Percentiles rank a stretch among this genome's conserved stretches.
Conservation (phyloP, 1,284 basidiomycete species). For the Heterobasidion irregulare region DNA sequence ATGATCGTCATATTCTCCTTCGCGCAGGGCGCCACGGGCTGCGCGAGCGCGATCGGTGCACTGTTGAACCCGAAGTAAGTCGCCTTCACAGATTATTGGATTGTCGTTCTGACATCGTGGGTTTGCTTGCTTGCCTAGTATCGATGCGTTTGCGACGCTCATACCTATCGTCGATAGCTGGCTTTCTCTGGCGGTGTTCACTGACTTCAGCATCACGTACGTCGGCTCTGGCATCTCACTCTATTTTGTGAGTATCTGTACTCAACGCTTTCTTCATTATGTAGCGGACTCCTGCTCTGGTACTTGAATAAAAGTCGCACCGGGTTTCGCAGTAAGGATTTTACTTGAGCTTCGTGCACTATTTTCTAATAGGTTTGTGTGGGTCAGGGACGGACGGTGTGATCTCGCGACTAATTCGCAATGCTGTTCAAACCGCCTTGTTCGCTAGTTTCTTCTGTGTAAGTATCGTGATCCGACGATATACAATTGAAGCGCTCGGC, state of each 20-base stretch:
- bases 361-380: not conserved
- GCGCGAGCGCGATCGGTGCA: slow-evolving; percentile 10
- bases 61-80: slow-evolving; percentile 13
- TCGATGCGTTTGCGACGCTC: slow-evolving; percentile 10
- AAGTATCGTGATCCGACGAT: not conserved
- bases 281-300: not conserved
- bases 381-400: slow-evolving; percentile 18
- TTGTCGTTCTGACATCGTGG: not conserved
- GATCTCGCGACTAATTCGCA: slow-evolving; percentile 18
- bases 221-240: not conserved
- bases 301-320: not conserved
- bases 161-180: slow-evolving; percentile 14
- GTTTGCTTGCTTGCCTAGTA: slow-evolving; percentile 1
- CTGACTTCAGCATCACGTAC: slow-evolving; percentile 13
- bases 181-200: slow-evolving; percentile 11
- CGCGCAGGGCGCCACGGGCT: slow-evolving; percentile 15
- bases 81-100: too few species aligned
- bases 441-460: slow-evolving; percentile 20
- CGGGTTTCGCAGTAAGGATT: not conserved
- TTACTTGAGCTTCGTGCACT: not conserved
- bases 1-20: slow-evolving; percentile 16
- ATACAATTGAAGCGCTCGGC: not conserved
- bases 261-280: not conserved
- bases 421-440: slow-evolving; percentile 21
- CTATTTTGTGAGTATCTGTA: not conserved